A percentile compares a stretch with the other conserved stretches of the same genome.
phyloP scores from a whole-genome alignment of 495 filamentous ascomycete species.

The Amphirosellinia nigrospora region DNA sequence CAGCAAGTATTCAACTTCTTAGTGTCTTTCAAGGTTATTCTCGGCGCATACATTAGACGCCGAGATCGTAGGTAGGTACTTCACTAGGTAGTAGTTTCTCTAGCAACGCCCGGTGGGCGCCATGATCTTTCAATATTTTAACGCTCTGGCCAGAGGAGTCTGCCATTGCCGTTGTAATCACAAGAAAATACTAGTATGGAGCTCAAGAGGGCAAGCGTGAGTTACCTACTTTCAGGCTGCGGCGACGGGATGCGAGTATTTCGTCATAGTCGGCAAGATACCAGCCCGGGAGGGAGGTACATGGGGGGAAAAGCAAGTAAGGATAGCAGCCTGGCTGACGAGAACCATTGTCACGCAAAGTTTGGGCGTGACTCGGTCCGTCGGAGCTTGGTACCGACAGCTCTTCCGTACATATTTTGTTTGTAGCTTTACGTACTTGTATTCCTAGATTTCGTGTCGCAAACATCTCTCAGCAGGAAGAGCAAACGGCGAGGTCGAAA shows the following conservation, averaged over 20 bases:
- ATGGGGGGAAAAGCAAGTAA: neutral
- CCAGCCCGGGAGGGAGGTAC: neutral
- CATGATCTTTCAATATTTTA: neutral
- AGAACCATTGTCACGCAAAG: neutral
- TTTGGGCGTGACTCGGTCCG: neutral
- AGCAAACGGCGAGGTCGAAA: too few species aligned
- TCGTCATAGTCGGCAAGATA: neutral
- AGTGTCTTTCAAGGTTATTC: neutral
- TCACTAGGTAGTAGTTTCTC: too few species aligned
- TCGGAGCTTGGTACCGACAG: neutral
- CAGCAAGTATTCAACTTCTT: neutral
- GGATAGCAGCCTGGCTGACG: neutral
- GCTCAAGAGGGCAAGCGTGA: neutral
- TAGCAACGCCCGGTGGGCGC: neutral
- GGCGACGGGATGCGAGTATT: neutral
- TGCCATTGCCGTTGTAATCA: too few species aligned
- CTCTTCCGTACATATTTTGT: too few species aligned
- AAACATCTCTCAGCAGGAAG: too few species aligned
- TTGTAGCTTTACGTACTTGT: too few species aligned
- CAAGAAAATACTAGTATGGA: neutral
- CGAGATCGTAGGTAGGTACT: neutral
- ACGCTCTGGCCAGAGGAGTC: neutral
- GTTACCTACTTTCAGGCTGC: neutral
- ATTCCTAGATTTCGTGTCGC: too few species aligned
- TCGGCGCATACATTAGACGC: neutral